These are phyloP conservation scores for Albizia julibrissin DNA, from an alignment of 306 rosid species.

Conservation along the genomic window DNA sequence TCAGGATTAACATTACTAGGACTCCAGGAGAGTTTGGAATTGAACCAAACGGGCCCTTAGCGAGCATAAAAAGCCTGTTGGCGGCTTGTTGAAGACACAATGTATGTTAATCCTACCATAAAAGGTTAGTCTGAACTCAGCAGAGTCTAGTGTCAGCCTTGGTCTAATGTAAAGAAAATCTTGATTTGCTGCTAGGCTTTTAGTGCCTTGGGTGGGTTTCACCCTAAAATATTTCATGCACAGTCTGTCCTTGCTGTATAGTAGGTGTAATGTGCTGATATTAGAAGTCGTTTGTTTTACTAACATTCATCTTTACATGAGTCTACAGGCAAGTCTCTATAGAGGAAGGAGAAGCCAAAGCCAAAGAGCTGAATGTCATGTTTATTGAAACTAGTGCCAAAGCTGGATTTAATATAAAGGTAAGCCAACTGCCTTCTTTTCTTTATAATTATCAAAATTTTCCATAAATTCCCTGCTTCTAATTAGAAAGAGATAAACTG, in stretches of 20 bases:
- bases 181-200: background rate
- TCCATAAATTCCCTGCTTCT: constrained; percentile 11
- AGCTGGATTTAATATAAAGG: constrained; percentile 90
- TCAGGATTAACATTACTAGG: background rate
- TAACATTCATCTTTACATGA: background rate
- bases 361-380: constrained; percentile 70
- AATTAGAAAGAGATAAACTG: background rate
- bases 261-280: constrained; percentile 3
- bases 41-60: background rate
- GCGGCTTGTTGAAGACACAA: constrained; percentile 8
- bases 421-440: constrained; percentile 25
- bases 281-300: constrained; percentile 16
- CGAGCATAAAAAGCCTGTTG: constrained; percentile 4
- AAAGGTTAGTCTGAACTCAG: constrained; percentile 1
- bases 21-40: background rate
- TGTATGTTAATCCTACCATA: constrained; percentile 8
- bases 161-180: constrained; percentile 2
- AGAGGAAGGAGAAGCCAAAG: constrained; percentile 86
- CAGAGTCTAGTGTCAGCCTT: constrained; percentile 4
- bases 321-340: constrained; percentile 68
- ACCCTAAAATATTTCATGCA: constrained; percentile 14
- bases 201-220: background rate
- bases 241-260: background rate
- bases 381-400: constrained; percentile 82
- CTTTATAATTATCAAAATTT: background rate